phyloP scores from a whole-genome alignment of 148 eudicot genomes.

The Rhododendron henanense region DNA sequence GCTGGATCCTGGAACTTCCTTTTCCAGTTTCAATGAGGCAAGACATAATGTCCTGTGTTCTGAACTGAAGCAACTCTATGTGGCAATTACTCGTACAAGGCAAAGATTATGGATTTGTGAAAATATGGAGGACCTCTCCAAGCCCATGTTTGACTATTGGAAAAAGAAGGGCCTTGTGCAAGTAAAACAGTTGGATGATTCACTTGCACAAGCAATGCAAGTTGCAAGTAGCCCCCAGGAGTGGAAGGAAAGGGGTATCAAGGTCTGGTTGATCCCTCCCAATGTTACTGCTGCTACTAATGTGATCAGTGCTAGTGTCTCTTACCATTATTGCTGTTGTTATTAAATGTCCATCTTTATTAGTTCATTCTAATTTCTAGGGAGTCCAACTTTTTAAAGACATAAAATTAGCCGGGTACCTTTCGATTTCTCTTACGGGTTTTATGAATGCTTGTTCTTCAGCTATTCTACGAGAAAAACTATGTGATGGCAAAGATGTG shows the following conservation, averaged over 20 bases:
- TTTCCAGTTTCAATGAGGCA: slow-evolving; percentile 36
- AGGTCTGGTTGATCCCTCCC: slow-evolving; percentile 31
- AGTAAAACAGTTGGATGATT: slow-evolving; percentile 54
- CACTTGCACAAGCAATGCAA: slow-evolving; percentile 74
- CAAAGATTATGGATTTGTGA: slow-evolving; percentile 88
- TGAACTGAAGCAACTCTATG: slow-evolving; percentile 76
- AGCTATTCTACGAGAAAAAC: slow-evolving; percentile 62
- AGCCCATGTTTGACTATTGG: slow-evolving; percentile 83
- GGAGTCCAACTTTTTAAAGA: background rate
- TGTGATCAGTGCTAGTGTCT: background rate
- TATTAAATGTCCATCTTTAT: background rate
- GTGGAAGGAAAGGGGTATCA: slow-evolving; percentile 60
- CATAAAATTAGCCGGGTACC: background rate
- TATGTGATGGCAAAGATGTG: slow-evolving; percentile 80
- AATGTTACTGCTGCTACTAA: background rate
- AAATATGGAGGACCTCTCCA: slow-evolving; percentile 47
- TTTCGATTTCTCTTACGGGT: background rate
- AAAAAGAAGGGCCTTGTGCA: slow-evolving; percentile 53
- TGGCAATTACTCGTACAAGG: slow-evolving; percentile 77
- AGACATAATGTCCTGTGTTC: slow-evolving; percentile 64
- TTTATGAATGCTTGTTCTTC: background rate
- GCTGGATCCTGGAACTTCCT: slow-evolving; percentile 29
- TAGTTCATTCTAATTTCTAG: background rate
- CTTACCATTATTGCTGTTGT: background rate
- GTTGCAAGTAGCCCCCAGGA: slow-evolving; percentile 71